Base-by-base conservation (phyloP, 139 green algal species). In the Coelastrella sp. region DNA sequence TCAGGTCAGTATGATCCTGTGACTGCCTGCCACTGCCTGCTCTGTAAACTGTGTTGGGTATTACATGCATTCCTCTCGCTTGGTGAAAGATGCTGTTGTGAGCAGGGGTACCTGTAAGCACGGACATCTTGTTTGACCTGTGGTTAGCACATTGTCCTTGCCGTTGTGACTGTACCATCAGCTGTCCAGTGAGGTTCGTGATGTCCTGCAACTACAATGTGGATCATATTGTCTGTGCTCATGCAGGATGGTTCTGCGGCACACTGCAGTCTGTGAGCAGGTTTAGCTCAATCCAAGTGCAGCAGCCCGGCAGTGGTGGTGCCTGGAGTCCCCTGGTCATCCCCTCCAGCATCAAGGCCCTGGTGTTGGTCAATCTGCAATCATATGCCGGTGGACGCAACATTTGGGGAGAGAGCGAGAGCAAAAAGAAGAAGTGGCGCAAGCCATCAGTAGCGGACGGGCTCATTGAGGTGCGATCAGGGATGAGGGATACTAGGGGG, bases 281-380 rank as follows among this genome's bases (percentile, higher is more conserved):
- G 4, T 86, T 86, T 53, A 74, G 27, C 8, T 25, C 15, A 7
- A 83, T 97, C 30, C 86, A 94, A 86, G 90, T 93, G 77, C 86
- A 92, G 69, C 50, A 66, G 66, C 74, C 81, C 15, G 75, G 72
- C 11, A 71, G 67, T 19, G 80, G 66, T 32, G 68, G 66, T 0
- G 79, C 87, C 40, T 95, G 92, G 94, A 32, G 72, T 53, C 73
- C 90, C 6, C 79, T 97, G 38, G 51, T 64, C 25, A 79, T 97
- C 2, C 88, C 89, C 17, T 40, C 53, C 30, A 81, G 59, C 37
- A 88, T 97, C 62, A 91, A 93, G 77, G 94, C 92, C 15, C 57
- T 97, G 0, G 92, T 96, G 66, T 63, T 97, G 64, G 90, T 97
- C 40, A 97, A 97, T 71, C 82, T 96, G 45, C 89, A 96, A 88